These are phyloP conservation scores for Aspergillus taichungensis DNA, from an alignment of 495 filamentous ascomycete genomes.

Conservation along the genomic window DNA sequence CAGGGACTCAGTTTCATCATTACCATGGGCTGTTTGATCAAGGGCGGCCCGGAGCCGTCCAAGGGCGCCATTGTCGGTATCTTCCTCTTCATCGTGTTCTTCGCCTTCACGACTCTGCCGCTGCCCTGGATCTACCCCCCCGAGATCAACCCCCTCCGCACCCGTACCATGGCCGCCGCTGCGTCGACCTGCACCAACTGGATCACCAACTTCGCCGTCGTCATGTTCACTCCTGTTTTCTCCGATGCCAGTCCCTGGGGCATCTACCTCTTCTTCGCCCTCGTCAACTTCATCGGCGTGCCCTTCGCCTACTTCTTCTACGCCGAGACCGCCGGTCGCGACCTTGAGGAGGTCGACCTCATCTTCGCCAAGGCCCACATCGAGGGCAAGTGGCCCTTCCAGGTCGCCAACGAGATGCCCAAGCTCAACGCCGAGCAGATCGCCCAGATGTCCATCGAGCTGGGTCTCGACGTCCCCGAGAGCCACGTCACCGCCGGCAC, in stretches of 20 bases:
- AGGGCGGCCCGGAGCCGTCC: constrained; percentile 10
- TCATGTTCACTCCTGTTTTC: constrained; percentile 39
- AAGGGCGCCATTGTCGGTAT: constrained; percentile 34
- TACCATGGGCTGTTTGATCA: constrained; percentile 26
- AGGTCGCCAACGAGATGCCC: constrained; percentile 24
- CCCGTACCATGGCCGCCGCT: constrained; percentile 55
- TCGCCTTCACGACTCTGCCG: constrained; percentile 31
- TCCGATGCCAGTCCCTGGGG: constrained; percentile 22
- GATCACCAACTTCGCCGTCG: constrained; percentile 40
- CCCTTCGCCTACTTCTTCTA: constrained; percentile 61
- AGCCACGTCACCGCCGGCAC: constrained; percentile 8
- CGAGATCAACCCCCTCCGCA: constrained; percentile 65
- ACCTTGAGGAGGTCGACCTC: constrained; percentile 65
- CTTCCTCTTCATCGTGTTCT: constrained; percentile 33
- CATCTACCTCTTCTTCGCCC: constrained; percentile 55
- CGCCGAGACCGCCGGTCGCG: constrained; percentile 57
- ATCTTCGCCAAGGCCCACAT: constrained; percentile 37
- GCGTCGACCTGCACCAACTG: constrained; percentile 38
- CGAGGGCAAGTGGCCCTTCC: constrained; percentile 30
- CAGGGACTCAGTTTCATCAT: constrained; percentile 33
- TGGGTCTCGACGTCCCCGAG: constrained; percentile 19
- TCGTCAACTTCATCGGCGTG: constrained; percentile 57
- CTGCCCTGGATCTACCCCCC: constrained; percentile 68
- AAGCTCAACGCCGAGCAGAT: constrained; percentile 31
- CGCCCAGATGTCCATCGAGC: constrained; percentile 18